A percentile compares a stretch with the other conserved stretches of the same genome.
Evolutionary conservation across 2,329 filamentous ascomycete species (phyloP).

Genomic region (Grosmannia serpens): DNA sequence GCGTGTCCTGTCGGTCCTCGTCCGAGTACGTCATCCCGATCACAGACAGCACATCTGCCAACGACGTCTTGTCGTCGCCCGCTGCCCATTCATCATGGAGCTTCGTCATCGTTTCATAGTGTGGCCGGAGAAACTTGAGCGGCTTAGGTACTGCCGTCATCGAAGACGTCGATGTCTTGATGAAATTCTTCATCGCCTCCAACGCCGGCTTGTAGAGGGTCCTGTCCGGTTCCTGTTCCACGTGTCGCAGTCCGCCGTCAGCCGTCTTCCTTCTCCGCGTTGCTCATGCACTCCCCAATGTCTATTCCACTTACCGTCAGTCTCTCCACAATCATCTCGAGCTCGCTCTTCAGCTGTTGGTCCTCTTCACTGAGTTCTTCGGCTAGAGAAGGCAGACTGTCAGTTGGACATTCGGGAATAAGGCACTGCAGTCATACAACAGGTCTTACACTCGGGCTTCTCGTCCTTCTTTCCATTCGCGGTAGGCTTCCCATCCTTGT

Average conservation of each 20-base stretch:
- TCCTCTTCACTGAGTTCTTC: conserved; percentile 98
- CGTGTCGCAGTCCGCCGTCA: neutral
- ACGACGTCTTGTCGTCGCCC: conserved; percentile 72
- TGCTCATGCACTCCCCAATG: neutral
- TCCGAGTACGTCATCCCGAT: conserved; percentile 98
- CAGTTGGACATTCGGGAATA: neutral
- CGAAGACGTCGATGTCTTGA: conserved; percentile 97
- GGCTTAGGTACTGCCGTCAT: conserved; percentile 99
- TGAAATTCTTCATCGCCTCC: conserved; percentile 94
- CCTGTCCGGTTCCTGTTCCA: conserved; percentile 65
- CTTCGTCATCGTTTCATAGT: conserved; percentile 82
- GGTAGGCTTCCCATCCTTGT: conserved; percentile 58
- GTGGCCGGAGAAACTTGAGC: conserved; percentile 91
- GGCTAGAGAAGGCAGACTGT: conserved; percentile 20
- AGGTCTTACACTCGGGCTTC: conserved; percentile 35
- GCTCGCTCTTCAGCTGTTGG: conserved; percentile 93
- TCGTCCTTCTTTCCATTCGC: conserved; percentile 69
- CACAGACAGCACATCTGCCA: conserved; percentile 93
- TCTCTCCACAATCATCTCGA: conserved; percentile 95
- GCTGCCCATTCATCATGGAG: conserved; percentile 83
- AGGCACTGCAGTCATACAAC: neutral
- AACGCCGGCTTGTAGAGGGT: conserved; percentile 85
- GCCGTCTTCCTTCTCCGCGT: neutral
- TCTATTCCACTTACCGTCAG: conserved; percentile 54
- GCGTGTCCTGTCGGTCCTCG: conserved; percentile 87